Conservation (phyloP, 768 basidiomycete genomes). For the Termitomyces sp. region DNA sequence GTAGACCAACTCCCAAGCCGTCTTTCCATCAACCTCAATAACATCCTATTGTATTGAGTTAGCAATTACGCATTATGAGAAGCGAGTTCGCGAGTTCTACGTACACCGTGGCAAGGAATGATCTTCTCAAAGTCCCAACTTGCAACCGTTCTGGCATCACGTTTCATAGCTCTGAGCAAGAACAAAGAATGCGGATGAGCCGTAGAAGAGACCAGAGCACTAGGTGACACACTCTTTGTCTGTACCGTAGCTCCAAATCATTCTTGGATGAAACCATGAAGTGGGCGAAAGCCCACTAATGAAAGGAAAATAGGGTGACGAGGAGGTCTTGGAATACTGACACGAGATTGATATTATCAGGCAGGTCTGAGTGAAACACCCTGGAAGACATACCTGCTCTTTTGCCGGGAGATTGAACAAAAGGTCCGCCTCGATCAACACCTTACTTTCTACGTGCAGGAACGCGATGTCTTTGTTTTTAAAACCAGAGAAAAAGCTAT, state of each 20-base stretch:
- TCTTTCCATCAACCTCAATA: constrained; percentile 53
- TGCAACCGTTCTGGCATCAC: constrained; percentile 56
- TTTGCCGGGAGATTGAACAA: constrained; percentile 76
- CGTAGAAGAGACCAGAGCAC: background rate
- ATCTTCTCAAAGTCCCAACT: constrained; percentile 67
- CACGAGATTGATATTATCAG: background rate
- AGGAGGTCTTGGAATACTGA: constrained; percentile 32
- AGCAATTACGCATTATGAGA: background rate
- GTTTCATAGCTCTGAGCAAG: constrained; percentile 47
- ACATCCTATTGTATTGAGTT: constrained; percentile 31
- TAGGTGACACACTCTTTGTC: constrained; percentile 28
- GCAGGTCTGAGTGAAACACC: no score
- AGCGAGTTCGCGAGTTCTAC: no score
- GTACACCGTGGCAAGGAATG: constrained; percentile 58
- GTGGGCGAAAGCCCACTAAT: constrained; percentile 26
- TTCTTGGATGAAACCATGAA: constrained; percentile 22
- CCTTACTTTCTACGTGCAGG: constrained; percentile 61
- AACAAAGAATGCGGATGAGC: background rate
- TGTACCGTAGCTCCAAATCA: constrained; percentile 25
- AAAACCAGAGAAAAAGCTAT: constrained; percentile 60
- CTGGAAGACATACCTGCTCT: constrained; percentile 51
- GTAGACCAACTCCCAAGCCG: constrained; percentile 44
- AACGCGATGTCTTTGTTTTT: constrained; percentile 79
- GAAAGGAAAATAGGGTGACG: constrained; percentile 23
- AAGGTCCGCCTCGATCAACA: constrained; percentile 72